A percentile compares a stretch with the other conserved stretches of the same genome.
Evolutionary conservation across 75 land plant genomes (phyloP).

Genomic region (Pinus taeda): DNA sequence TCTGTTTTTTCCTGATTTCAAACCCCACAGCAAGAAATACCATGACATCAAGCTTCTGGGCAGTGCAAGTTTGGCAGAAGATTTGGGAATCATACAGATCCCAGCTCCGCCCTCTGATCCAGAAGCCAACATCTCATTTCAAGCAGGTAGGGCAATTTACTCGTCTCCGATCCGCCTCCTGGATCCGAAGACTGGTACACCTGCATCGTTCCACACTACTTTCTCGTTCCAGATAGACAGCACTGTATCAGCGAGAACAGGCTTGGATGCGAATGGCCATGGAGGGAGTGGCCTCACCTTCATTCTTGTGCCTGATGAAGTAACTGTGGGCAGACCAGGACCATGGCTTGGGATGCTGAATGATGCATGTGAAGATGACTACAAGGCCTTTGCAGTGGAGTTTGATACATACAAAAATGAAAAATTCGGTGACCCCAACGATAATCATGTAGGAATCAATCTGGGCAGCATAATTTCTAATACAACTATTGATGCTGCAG

Average conservation of each 20-base stretch:
- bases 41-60: conserved; percentile 32
- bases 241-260: not conserved
- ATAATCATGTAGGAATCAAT: conserved; percentile 60
- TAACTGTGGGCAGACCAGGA: conserved; percentile 47
- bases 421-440: conserved; percentile 47
- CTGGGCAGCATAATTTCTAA: conserved; percentile 44
- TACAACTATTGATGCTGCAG: conserved; percentile 23
- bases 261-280: conserved; percentile 2
- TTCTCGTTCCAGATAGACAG: conserved; percentile 47
- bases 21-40: not conserved
- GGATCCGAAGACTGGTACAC: conserved; percentile 23
- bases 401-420: conserved; percentile 50
- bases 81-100: conserved; percentile 18
- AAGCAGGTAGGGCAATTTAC: conserved; percentile 54
- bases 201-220: conserved; percentile 50
- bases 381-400: conserved; percentile 39
- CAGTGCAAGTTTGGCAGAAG: conserved; percentile 22
- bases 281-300: conserved; percentile 52
- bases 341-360: conserved; percentile 47
- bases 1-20: conserved; percentile 26
- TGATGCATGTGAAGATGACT: conserved; percentile 24
- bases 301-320: conserved; percentile 48
- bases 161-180: conserved; percentile 37
- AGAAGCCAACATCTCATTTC: conserved; percentile 9
- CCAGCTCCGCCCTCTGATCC: conserved; percentile 18